Conservation (phyloP, 768 basidiomycete genomes). For the Dendrothele bispora region DNA sequence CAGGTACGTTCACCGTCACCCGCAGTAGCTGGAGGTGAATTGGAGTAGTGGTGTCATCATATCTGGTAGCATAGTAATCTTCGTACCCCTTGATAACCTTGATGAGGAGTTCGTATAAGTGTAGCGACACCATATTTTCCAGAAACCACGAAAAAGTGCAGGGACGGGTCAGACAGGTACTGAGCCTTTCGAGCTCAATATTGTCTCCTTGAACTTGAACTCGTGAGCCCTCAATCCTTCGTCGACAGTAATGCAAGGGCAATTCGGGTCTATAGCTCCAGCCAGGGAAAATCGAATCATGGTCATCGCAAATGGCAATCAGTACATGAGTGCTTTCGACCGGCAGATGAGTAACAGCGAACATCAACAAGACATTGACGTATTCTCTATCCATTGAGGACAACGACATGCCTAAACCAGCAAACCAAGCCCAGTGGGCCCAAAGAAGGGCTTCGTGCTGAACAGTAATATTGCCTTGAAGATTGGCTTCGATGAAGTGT, state of each 20-base stretch:
- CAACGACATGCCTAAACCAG: not conserved
- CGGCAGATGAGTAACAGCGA: not conserved
- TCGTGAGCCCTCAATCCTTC: not conserved
- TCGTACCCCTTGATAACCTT: not conserved
- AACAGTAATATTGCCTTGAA: too few species aligned
- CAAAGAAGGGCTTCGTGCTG: slow-evolving; percentile 1
- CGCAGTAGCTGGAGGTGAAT: not conserved
- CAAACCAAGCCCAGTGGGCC: not conserved
- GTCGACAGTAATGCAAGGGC: not conserved
- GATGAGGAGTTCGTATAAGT: not conserved
- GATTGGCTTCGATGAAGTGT: too few species aligned
- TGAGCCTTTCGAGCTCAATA: not conserved
- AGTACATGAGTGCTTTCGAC: not conserved
- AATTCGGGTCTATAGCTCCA: not conserved
- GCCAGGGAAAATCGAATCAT: too few species aligned
- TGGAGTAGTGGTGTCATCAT: not conserved
- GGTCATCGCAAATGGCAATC: too few species aligned
- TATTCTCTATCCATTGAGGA: not conserved
- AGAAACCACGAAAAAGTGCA: not conserved
- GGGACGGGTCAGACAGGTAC: not conserved
- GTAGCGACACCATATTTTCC: not conserved
- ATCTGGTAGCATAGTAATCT: not conserved
- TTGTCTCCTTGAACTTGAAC: too few species aligned
- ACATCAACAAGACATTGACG: not conserved
- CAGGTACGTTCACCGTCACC: not conserved